Percentiles rank a stretch among this genome's conserved stretches.
Evolutionary conservation across 306 rosid species (phyloP).

Genomic region (Acacia acuminata): DNA sequence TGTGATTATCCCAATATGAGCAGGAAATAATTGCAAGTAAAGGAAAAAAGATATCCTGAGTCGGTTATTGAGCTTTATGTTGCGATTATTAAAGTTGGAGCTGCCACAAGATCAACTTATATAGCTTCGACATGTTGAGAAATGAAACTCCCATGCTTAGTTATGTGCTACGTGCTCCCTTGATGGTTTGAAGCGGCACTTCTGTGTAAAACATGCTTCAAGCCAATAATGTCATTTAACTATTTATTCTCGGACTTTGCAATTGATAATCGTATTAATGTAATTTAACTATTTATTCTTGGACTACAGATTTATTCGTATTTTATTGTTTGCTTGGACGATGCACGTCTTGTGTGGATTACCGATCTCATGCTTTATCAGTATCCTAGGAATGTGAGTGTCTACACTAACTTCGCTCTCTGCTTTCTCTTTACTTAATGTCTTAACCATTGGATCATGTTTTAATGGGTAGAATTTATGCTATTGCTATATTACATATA

Average conservation of each 20-base stretch:
- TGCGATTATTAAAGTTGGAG: constrained; percentile 25
- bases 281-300: constrained; percentile 10
- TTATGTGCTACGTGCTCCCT: constrained; percentile 12
- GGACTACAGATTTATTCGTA: not conserved
- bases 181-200: constrained; percentile 40
- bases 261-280: constrained; percentile 7
- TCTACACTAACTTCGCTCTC: no score
- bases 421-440: no score
- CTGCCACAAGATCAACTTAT: constrained; percentile 25
- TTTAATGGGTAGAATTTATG: no score
- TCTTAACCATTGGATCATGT: no score
- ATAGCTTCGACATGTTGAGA: not conserved
- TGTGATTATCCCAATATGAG: constrained; percentile 27
- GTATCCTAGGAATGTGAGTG: no score
- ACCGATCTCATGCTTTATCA: not conserved
- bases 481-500: no score
- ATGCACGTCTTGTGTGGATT: not conserved
- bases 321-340: not conserved
- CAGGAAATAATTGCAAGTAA: constrained; percentile 51
- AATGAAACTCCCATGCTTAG: constrained; percentile 28
- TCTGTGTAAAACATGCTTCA: constrained; percentile 42
- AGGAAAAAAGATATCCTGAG: constrained; percentile 14
- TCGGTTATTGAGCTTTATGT: constrained; percentile 29
- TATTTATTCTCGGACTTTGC: constrained; percentile 6
- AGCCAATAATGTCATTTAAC: constrained; percentile 22